Evolutionary conservation across 768 basidiomycete species (phyloP), one percentile per base, ranked within the genome.

Genomic region (Lactifluus echinatus): DNA sequence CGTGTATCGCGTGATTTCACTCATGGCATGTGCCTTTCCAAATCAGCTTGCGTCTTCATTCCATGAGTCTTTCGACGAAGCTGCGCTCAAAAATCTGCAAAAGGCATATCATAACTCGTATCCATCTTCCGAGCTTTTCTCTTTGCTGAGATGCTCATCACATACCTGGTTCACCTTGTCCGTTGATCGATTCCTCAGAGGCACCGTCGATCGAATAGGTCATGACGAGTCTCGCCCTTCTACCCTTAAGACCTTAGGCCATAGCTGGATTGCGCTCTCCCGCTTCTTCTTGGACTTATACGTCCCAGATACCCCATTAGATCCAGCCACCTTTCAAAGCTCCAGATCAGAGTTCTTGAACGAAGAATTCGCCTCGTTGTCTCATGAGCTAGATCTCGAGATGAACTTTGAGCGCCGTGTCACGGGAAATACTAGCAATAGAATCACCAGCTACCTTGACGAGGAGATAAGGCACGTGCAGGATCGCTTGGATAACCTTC

Each of bases 221-320:
- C 10, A n/a, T 48, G 46, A 40, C 42, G 21, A 26, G 15, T 56
- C 59, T 34, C 53, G 55, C 12, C 24, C 59, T 19, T n/a, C 24
- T 2, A 21, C 19, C n/a, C 39, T 61, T 24, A 43, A 33, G 6
- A 39, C 46, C 50, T 52, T 79, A 8, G 81, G 78, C 11, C 67
- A 66, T 19, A 68, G 73, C 43, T 94, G 86, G 83, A 72, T 90
- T 31, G 77, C 76, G 1, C 66, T 89, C 48, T 77, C 80, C 44
- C 75, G 75, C 17, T 62, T 84, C 53, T 69, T 93, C 24, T 67
- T 92, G 23, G 75, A 84, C 3, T 77, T 94, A 19, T 85, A 86
- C 66, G 75, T 98, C 37, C 93, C 96, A 0, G 79, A 91, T 67
- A 72, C 81, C 2, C 92, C 94, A 2, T 71, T 97, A 48, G 96